Base-by-base conservation (phyloP, 805 yeast species). In the Cyberlindnera nakhonratchasimensis region DNA sequence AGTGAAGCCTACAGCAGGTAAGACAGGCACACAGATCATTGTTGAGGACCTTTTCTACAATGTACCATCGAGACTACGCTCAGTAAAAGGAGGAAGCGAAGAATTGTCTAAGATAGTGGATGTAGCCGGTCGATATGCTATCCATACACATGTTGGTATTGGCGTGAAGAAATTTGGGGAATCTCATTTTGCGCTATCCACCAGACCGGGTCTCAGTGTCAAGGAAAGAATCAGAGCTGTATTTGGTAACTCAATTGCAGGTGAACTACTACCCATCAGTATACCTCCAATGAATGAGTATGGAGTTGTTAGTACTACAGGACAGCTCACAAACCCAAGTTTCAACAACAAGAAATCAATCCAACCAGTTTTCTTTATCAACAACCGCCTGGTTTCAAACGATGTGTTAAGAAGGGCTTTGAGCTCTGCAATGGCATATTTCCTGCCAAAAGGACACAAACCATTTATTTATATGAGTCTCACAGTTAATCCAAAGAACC, bases 21-120 rank as follows among this genome's bases (percentile, higher is more conserved):
- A 76, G 46, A 74, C 71, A 35, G 99, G 99, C 0, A 93, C 99
- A 0, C 87, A 81, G 47, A 76, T 93, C 22, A 62, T 75, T 0
- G 95, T 89, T 6, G 96, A 89, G 59, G 96, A 93, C 59, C 66
- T 93, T 42, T 93, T 93, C 56, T 93, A 82, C 66, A 93, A 91
- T 58, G 77, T 84, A 22, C 93, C 96, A 0, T 77, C 95, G 0
- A 70, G 99, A 36, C 63, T 83, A 23, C 67, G 82, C 42, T 75
- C 95, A 0, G 64, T 90, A 36, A 71, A 72, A 42, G 72, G 85
- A 0, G 69, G 80, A 10, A 71, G 71, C 48, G 96, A 89, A 12
- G 98, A 93, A 55, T 84, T 80, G 55, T 59, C 77, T 10, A 80
- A 77, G 49, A 84, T 93, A 6, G 61, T 91, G 24, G 97, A 90